Percentiles rank a stretch among this genome's conserved stretches.
Evolutionary conservation across 352 stramenopile species (phyloP).

Genomic region (Phytophthora idaei): DNA sequence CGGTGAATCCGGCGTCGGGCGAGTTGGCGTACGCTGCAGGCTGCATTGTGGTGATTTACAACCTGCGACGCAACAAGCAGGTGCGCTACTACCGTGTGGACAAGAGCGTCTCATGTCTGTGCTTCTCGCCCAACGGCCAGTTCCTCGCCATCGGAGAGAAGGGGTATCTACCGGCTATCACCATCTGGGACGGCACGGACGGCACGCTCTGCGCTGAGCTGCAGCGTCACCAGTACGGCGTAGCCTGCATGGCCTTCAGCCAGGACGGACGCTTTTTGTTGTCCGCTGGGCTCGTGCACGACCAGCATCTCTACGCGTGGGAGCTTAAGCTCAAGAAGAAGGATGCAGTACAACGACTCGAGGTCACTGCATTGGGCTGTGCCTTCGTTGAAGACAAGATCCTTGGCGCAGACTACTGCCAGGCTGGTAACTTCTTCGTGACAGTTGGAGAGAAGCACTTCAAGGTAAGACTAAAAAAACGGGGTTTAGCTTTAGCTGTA

Average conservation of each 20-base stretch:
- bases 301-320: conserved; percentile 85
- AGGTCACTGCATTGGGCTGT: conserved; percentile 44
- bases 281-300: conserved; percentile 79
- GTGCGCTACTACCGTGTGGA: conserved; percentile 90
- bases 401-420: conserved; percentile 69
- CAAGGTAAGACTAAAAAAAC: conserved; percentile 40
- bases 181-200: conserved; percentile 83
- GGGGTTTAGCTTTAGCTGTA: background rate
- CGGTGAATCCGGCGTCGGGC: conserved; percentile 74
- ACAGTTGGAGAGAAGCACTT: conserved; percentile 84
- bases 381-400: conserved; percentile 75
- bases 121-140: conserved; percentile 84
- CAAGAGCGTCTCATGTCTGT: conserved; percentile 80
- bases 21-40: conserved; percentile 88
- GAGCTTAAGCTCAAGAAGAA: conserved; percentile 46
- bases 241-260: conserved; percentile 83
- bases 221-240: conserved; percentile 81
- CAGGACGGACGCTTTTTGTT: conserved; percentile 65
- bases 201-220: conserved; percentile 85
- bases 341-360: conserved; percentile 16
- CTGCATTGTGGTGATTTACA: conserved; percentile 92
- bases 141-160: conserved; percentile 90
- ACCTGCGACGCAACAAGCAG: conserved; percentile 84
- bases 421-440: conserved; percentile 80
- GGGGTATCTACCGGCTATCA: conserved; percentile 83